phyloP scores from a whole-genome alignment of 306 rosid species.

The Medicago lupulina region DNA sequence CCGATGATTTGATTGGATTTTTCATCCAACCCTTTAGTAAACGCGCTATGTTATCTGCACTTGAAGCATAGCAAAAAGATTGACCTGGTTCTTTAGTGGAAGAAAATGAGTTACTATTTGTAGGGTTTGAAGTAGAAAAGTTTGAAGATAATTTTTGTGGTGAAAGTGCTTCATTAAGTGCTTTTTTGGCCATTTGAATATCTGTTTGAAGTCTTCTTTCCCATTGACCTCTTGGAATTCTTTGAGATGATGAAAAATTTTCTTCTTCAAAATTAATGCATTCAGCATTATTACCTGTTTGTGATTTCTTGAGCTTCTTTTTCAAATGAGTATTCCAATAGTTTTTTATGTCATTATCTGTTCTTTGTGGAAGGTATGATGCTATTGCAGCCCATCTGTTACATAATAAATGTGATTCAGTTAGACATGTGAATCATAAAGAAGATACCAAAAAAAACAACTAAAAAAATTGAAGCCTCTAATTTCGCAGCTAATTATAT shows the following conservation, averaged over 20 bases:
- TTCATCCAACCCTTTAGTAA: slow-evolving; percentile 79
- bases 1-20: slow-evolving; percentile 54
- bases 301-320: slow-evolving; percentile 46
- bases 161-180: slow-evolving; percentile 80
- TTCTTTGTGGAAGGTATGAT: slow-evolving; percentile 49
- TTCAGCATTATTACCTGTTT: slow-evolving; percentile 9
- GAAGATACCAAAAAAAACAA: background rate
- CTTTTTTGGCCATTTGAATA: slow-evolving; percentile 57
- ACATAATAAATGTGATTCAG: slow-evolving; percentile 24
- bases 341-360: slow-evolving; percentile 52
- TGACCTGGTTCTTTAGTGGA: slow-evolving; percentile 42
- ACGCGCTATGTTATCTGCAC: slow-evolving; percentile 74
- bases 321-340: slow-evolving; percentile 52
- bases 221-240: slow-evolving; percentile 49
- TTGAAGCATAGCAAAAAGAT: slow-evolving; percentile 65
- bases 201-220: slow-evolving; percentile 51
- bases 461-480: background rate
- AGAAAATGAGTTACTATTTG: slow-evolving; percentile 34
- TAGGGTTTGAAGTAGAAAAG: slow-evolving; percentile 38
- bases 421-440: slow-evolving; percentile 23
- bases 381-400: slow-evolving; percentile 54
- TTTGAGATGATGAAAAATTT: slow-evolving; percentile 24
- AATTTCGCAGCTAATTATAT: too few species aligned
- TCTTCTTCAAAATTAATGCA: slow-evolving; percentile 7
- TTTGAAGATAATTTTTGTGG: slow-evolving; percentile 52